Evolutionary conservation across 345 rosid genomes (phyloP).

Genomic region (Mangifera indica): DNA sequence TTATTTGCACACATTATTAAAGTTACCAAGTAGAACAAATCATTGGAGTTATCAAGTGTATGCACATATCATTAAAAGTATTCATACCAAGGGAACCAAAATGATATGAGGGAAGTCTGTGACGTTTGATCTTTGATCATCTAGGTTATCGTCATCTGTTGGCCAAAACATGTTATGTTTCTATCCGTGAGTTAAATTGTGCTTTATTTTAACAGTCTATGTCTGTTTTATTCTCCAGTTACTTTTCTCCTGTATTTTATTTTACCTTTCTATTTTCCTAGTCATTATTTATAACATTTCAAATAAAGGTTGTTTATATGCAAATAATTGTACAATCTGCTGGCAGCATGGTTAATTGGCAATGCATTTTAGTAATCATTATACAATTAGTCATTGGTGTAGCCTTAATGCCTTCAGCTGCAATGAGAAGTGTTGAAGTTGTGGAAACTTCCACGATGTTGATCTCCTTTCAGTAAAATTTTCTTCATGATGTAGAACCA

Average conservation of each 20-base stretch:
- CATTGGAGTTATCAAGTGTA: background rate
- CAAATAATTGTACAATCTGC: constrained; percentile 1
- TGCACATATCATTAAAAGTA: background rate
- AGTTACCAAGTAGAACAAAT: background rate
- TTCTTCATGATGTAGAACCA: background rate
- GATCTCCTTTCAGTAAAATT: background rate
- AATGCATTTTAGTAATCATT: background rate
- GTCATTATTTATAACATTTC: background rate
- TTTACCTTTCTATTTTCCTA: background rate
- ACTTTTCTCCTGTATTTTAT: background rate
- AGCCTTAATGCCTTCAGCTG: constrained; percentile 1
- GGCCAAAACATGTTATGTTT: background rate
- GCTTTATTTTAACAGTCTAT: background rate
- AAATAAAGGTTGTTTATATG: background rate
- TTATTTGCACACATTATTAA: background rate
- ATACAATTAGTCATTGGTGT: background rate
- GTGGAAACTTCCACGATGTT: background rate
- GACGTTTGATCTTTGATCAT: background rate
- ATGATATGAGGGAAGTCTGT: constrained; percentile 1
- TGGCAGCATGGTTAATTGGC: background rate
- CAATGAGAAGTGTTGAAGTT: background rate
- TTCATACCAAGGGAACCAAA: background rate
- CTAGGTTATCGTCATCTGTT: background rate
- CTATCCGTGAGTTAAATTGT: background rate
- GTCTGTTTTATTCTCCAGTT: background rate